These are phyloP conservation scores for Sporisorium iseilematis-ciliati DNA, from an alignment of 1,284 basidiomycete species.

Conservation along the genomic window DNA sequence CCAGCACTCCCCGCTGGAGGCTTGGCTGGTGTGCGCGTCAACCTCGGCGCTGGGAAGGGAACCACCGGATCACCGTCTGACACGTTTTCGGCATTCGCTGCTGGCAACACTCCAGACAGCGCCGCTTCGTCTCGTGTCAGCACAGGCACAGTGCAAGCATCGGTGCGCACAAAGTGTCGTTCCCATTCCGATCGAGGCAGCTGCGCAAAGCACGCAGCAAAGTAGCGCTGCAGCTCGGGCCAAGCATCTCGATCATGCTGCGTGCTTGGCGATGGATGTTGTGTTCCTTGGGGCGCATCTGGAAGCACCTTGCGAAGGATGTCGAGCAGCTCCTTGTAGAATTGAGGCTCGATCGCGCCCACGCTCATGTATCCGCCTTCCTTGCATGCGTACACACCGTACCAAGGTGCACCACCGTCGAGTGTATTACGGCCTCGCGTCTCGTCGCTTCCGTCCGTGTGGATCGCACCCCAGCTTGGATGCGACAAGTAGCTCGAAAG, in stretches of 20 bases:
- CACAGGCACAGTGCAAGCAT: constrained; percentile 82
- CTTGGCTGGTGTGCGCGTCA: constrained; percentile 64
- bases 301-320: constrained; percentile 50
- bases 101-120: constrained; percentile 44
- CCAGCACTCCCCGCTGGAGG: constrained; percentile 45
- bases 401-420: constrained; percentile 84
- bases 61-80: constrained; percentile 55
- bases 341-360: constrained; percentile 48
- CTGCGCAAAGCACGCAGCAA: constrained; percentile 77
- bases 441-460: constrained; percentile 72
- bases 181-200: constrained; percentile 80
- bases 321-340: constrained; percentile 50
- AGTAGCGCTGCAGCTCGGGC: constrained; percentile 75
- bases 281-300: constrained; percentile 24
- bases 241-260: constrained; percentile 76
- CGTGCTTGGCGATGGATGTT: constrained; percentile 72
- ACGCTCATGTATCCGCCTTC: constrained; percentile 82
- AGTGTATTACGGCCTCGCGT: constrained; percentile 73
- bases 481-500: constrained; percentile 71
- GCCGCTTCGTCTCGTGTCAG: constrained; percentile 71
- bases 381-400: constrained; percentile 79
- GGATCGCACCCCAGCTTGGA: constrained; percentile 70
- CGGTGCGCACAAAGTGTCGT: constrained; percentile 77
- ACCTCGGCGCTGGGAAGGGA: constrained; percentile 63
- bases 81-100: constrained; percentile 22